Evolutionary conservation across 306 rosid species (phyloP).

Genomic region (Crotalaria pallida): DNA sequence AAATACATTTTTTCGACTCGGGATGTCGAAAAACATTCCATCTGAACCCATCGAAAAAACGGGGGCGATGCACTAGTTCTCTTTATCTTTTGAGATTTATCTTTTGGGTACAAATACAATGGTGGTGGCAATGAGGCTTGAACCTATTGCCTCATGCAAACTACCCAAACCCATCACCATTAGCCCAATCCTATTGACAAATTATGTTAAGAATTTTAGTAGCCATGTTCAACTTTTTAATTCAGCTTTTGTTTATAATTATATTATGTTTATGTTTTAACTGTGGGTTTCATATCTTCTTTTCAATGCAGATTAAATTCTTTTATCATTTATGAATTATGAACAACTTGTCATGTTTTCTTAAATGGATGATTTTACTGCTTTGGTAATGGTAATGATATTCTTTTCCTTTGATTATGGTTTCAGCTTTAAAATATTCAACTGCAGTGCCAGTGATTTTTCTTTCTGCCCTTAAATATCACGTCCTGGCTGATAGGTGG

Average conservation of each 20-base stretch:
- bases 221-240: neutral
- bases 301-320: neutral
- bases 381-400: neutral
- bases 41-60: too few relatives aligned
- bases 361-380: neutral
- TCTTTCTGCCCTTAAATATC: constrained; percentile 94
- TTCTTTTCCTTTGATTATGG: constrained; percentile 38
- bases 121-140: neutral
- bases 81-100: neutral
- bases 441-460: constrained; percentile 93
- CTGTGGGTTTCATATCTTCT: neutral
- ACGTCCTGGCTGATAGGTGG: constrained; percentile 77
- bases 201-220: neutral
- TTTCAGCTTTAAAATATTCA: constrained; percentile 93
- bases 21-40: too few relatives aligned
- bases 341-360: neutral
- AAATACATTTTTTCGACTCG: too few relatives aligned
- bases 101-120: neutral
- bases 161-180: neutral
- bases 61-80: too few relatives aligned
- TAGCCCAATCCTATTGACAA: too few relatives aligned
- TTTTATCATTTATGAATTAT: neutral
- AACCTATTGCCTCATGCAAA: neutral
- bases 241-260: neutral
- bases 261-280: neutral